Conservation (phyloP, 1,139 yeast species). For the Sugiyamaella grinbergsii region DNA sequence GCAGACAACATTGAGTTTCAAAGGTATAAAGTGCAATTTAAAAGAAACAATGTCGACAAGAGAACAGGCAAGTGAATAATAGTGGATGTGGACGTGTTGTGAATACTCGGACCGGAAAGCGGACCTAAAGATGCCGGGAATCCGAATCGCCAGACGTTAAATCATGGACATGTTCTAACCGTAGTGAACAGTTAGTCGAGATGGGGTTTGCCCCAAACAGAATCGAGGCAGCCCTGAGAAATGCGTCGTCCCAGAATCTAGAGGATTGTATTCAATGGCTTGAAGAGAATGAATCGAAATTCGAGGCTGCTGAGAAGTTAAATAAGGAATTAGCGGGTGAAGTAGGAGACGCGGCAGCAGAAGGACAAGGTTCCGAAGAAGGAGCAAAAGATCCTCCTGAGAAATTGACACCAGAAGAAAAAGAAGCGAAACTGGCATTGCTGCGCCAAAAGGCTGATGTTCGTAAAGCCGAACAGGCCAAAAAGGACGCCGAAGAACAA, state of each 20-base stretch:
- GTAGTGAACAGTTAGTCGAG: slow-evolving; percentile 32
- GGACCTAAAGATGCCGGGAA: too few species aligned
- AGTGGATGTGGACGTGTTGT: too few species aligned
- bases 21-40: neutral
- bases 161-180: too few species aligned
- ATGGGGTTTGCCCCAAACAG: slow-evolving; percentile 43
- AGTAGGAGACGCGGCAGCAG: slow-evolving; percentile 8
- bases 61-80: slow-evolving; percentile 1
- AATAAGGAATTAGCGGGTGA: slow-evolving; percentile 19
- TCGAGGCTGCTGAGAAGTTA: slow-evolving; percentile 23
- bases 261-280: slow-evolving; percentile 43
- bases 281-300: slow-evolving; percentile 35
- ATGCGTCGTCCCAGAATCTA: slow-evolving; percentile 34
- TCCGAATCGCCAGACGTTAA: too few species aligned
- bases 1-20: neutral
- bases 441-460: slow-evolving; percentile 38
- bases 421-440: slow-evolving; percentile 37
- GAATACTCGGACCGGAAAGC: too few species aligned
- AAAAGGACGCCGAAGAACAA: slow-evolving; percentile 38
- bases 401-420: slow-evolving; percentile 39
- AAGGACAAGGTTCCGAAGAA: neutral
- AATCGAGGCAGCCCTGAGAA: slow-evolving; percentile 40
- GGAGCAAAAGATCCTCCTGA: slow-evolving; percentile 21
- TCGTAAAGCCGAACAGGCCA: slow-evolving; percentile 39
- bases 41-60: slow-evolving; percentile 2